phyloP scores from a whole-genome alignment of 805 yeast genomes.

The Ogataea siamensis region DNA sequence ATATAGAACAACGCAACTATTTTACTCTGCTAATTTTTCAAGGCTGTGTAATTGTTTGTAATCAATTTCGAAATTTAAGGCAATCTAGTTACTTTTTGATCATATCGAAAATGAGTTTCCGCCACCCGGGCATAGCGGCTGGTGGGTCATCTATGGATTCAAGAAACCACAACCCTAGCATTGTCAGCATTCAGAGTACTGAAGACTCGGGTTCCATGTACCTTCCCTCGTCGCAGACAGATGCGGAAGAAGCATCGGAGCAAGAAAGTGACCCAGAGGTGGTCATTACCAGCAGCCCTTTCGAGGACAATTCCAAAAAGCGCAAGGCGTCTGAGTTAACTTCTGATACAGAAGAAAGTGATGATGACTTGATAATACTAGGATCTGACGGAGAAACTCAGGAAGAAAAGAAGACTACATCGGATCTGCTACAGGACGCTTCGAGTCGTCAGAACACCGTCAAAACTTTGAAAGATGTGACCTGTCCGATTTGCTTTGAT shows the following conservation, averaged over 20 bases:
- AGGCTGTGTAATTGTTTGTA: constrained; percentile 8
- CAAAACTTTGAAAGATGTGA: constrained; percentile 36
- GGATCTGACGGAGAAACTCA: constrained; percentile 38
- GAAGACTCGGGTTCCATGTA: constrained; percentile 6
- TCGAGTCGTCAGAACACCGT: constrained; percentile 20
- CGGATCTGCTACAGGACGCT: constrained; percentile 29
- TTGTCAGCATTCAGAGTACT: constrained; percentile 9
- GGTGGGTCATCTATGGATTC: constrained; percentile 14
- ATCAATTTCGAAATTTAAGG: constrained; percentile 1
- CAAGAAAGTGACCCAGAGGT: constrained; percentile 9
- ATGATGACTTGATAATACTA: constrained; percentile 31
- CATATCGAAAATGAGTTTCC: constrained; percentile 13
- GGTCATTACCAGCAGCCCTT: constrained; percentile 8
- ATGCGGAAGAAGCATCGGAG: constrained; percentile 4
- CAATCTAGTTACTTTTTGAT: neutral
- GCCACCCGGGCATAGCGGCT: constrained; percentile 19
- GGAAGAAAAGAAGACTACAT: constrained; percentile 34
- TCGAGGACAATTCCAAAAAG: constrained; percentile 2
- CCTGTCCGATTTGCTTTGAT: constrained; percentile 58
- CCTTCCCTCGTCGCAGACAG: constrained; percentile 9
- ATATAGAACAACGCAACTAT: constrained; percentile 2
- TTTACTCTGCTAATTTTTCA: constrained; percentile 3
- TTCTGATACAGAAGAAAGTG: constrained; percentile 27
- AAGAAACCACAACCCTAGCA: neutral
- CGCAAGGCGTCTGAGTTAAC: constrained; percentile 5